Evolutionary conservation across 495 filamentous ascomycete genomes (phyloP), one percentile per base, ranked within the genome.

Genomic region (Xylaria venustula): DNA sequence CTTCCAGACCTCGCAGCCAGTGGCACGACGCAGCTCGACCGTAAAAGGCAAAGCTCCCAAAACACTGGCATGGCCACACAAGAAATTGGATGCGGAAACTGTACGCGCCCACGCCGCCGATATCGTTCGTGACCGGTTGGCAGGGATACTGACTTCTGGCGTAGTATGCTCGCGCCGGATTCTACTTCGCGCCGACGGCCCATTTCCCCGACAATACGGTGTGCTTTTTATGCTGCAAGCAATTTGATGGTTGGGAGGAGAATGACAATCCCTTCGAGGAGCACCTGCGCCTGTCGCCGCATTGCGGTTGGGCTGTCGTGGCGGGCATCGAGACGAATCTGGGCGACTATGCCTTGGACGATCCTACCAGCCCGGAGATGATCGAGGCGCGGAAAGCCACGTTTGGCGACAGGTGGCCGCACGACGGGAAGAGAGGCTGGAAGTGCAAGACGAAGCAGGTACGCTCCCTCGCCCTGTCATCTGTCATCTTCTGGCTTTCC

Each of bases 241-340:
- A 85, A 52, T 78, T 98, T 20, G 90, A 91, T 69, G 92, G 92
- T 44, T 98, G 94, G 94, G 92, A 97, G 66, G 78, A 87, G 34
- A 82, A 84, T 6, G 94, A 98, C 65, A 81, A 90, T 58, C 89
- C 94, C 0, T 70, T 91, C 2, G 81, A 80, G 12, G 94, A 98
- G 69, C 94, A 98, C 75, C 68, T 96, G 49, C 89, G 88, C 51
- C 89, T 95, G 68, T 87, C 90, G 2, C 80, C 83, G 1, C 79
- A 85, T 22, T 98, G 94, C 66, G 92, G 89, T 17, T 98, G 91
- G 91, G 95, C 95, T 0, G 83, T 94, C 37, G 87, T 87, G 64
- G 85, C 87, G 56, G 83, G 86, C 56, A 88, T 92, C 48, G 86
- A 90, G 62, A 79, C 81, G 15, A 78, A 82, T 23, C 77, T 84